Base-by-base conservation (phyloP, 768 basidiomycete genomes). In the Mrakia blollopis region DNA sequence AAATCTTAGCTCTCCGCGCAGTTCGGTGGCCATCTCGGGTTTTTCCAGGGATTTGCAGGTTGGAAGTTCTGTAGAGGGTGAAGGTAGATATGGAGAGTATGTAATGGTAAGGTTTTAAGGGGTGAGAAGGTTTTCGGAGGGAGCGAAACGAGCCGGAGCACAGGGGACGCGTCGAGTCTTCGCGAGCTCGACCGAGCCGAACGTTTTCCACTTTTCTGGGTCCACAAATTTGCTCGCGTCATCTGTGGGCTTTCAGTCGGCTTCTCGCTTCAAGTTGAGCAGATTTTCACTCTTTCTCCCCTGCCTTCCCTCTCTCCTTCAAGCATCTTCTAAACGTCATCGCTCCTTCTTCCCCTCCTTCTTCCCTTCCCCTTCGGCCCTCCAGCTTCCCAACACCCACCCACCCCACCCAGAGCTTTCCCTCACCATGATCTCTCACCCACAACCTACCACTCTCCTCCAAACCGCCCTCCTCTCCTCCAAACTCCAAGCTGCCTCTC, bases 381-480 rank as follows among this genome's bases (percentile, higher is more conserved):
- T n/a, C 21, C 25, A 7, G 35, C 2, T 39, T 21, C 50, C 54
- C 75, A 67, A 61, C 62, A 14, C 50, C 30, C 61, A 63, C 32
- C 69, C 30, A 65, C 30, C 73, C 60, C 62, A 60, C 23, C 62
- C 39, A 41, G n/a, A n/a, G n/a, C 39, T 41, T 44, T 32, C 39
- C 47, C 16, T 16, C 65, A 10, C 47, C 23, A 61, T 35, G 41
- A 63, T 62, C 39, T 37, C 39, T 28, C 76, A 78, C 32, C 77
- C 72, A 3, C 77, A 63, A n/a, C 65, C 62, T 4, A 61, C 67
- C 13, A 74, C 77, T 4, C 77, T 78, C 32, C 77, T 78, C 67
- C 77, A 78, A 41, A 74, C 77, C 6, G 77, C 77, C n/a, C 67
- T 78, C 52, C 72, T 77, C n/a, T 67, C 76, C 14, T 73, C 67